These are phyloP conservation scores for Sclerotinia minor DNA, from an alignment of 2,329 filamentous ascomycete genomes.

Conservation along the genomic window DNA sequence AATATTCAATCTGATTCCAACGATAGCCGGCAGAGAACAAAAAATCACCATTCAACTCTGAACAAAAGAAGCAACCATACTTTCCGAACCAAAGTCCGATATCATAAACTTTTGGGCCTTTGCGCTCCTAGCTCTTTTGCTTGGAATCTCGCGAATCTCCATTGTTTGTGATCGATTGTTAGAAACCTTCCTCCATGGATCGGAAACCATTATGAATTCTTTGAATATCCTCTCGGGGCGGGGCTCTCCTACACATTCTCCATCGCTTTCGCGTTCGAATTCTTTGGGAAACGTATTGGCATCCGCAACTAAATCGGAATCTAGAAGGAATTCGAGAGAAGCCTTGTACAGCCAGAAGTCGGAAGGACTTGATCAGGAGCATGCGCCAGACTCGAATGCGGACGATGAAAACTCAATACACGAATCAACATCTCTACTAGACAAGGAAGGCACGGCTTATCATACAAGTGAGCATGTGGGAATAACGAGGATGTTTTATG, in stretches of 20 bases:
- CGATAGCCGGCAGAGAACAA: neutral
- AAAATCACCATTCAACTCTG: constrained; percentile 1
- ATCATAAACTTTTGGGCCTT: constrained; percentile 20
- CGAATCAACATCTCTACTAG: constrained; percentile 71
- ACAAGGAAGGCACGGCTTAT: constrained; percentile 43
- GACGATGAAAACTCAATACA: constrained; percentile 43
- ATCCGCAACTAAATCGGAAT: constrained; percentile 32
- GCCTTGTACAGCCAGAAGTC: constrained; percentile 46
- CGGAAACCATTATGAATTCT: constrained; percentile 80
- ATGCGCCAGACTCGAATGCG: constrained; percentile 44
- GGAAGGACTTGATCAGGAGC: constrained; percentile 37
- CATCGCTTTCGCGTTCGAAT: constrained; percentile 59
- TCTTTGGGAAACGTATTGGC: constrained; percentile 51
- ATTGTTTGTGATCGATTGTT: constrained; percentile 21
- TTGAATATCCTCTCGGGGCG: constrained; percentile 89
- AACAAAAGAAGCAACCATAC: constrained; percentile 10
- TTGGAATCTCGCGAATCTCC: constrained; percentile 8
- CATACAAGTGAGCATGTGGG: constrained; percentile 48
- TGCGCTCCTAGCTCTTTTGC: constrained; percentile 21
- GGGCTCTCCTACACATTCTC: constrained; percentile 64
- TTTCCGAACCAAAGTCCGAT: constrained; percentile 8
- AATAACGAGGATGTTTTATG: constrained; percentile 70
- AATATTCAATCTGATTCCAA: neutral
- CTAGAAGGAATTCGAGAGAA: constrained; percentile 42
- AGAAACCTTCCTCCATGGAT: constrained; percentile 49